phyloP scores from a whole-genome alignment of 768 basidiomycete species.

The Guyanaporus albipodus region DNA sequence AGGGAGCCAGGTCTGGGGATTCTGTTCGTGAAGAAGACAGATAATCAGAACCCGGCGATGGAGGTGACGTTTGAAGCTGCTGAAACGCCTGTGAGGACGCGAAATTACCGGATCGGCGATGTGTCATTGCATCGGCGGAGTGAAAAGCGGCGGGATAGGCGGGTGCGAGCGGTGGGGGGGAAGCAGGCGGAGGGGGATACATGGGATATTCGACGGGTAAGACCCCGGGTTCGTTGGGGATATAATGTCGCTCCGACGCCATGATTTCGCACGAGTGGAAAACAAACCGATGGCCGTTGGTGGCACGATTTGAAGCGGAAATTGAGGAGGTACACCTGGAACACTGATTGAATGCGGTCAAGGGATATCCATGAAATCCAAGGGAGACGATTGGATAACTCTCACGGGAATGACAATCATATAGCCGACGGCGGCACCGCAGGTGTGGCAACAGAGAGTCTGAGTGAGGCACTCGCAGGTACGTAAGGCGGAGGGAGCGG shows the following conservation, averaged over 20 bases:
- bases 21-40: slow-evolving; percentile 22
- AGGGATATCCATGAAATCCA: slow-evolving; percentile 3
- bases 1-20: slow-evolving; percentile 18
- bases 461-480: slow-evolving; percentile 87
- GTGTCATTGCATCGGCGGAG: slow-evolving; percentile 26
- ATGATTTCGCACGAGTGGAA: slow-evolving; percentile 73
- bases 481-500: slow-evolving; percentile 35
- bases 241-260: slow-evolving; percentile 60
- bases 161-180: slow-evolving; percentile 29
- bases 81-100: slow-evolving; percentile 21
- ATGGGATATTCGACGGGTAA: slow-evolving; percentile 39
- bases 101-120: slow-evolving; percentile 7
- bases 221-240: slow-evolving; percentile 61
- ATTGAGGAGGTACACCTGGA: slow-evolving; percentile 70
- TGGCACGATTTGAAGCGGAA: slow-evolving; percentile 60
- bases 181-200: slow-evolving; percentile 30
- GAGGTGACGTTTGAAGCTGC: slow-evolving; percentile 17
- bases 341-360: slow-evolving; percentile 41
- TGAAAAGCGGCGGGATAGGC: slow-evolving; percentile 29
- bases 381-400: slow-evolving; percentile 4
- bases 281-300: slow-evolving; percentile 84
- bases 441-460: slow-evolving; percentile 74
- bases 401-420: slow-evolving; percentile 69
- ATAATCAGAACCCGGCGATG: slow-evolving; percentile 16
- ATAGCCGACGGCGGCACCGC: slow-evolving; percentile 71